A percentile compares a stretch with the other conserved stretches of the same genome.
Evolutionary conservation across 2,329 filamentous ascomycete species (phyloP).

Genomic region (Neofusicoccum umdonicola): DNA sequence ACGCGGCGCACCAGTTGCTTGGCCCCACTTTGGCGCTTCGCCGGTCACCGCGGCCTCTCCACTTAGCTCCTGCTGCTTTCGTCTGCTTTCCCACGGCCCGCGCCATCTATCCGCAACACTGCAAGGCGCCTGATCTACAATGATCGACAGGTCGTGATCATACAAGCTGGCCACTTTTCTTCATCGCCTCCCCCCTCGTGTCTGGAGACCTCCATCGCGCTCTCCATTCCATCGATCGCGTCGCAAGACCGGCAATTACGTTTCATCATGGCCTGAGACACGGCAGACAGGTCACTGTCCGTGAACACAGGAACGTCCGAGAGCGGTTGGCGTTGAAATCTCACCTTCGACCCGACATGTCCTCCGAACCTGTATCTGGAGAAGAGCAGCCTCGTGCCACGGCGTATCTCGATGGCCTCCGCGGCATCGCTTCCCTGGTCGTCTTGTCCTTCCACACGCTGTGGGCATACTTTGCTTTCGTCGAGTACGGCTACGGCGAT

Average conservation of each 20-base stretch:
- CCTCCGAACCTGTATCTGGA: background rate
- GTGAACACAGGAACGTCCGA: no score
- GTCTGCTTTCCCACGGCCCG: background rate
- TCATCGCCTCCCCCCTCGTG: background rate
- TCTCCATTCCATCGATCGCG: background rate
- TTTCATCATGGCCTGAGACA: background rate
- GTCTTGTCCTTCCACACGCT: slow-evolving; percentile 13
- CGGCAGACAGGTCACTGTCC: no score
- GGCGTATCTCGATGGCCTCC: slow-evolving; percentile 1
- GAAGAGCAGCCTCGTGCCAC: background rate
- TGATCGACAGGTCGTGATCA: background rate
- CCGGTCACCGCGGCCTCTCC: no score
- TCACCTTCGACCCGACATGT: no score
- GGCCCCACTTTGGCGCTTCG: no score
- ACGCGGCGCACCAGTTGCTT: background rate
- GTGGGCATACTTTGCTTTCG: slow-evolving; percentile 5
- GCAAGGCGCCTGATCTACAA: background rate
- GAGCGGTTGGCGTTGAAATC: no score
- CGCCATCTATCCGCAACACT: background rate
- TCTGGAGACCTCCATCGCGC: background rate
- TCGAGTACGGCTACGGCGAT: slow-evolving; percentile 17
- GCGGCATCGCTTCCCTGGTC: slow-evolving; percentile 1
- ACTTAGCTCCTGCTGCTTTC: no score
- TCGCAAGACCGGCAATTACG: background rate
- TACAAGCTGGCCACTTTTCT: background rate